phyloP scores from a whole-genome alignment of 208 protist species.

The Porcisia deanei region DNA sequence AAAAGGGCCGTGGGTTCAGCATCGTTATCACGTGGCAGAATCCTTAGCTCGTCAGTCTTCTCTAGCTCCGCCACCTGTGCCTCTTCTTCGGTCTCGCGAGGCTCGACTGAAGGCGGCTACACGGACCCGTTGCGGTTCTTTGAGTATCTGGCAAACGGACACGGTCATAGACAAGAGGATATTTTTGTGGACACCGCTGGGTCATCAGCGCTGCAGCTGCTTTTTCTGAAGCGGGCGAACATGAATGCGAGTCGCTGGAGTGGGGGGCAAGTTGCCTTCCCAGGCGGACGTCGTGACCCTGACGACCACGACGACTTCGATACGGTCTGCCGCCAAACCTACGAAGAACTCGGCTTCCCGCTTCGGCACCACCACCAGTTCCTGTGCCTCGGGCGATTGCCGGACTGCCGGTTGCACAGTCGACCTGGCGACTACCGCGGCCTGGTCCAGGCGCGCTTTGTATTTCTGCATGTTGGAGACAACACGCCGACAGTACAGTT shows the following conservation, averaged over 20 bases:
- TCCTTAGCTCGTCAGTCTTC: neutral
- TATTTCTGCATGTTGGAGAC: constrained; percentile 76
- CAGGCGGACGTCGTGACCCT: constrained; percentile 71
- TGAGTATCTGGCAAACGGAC: neutral
- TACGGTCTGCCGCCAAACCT: constrained; percentile 46
- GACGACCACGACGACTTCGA: constrained; percentile 66
- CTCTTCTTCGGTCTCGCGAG: neutral
- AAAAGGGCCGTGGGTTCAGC: neutral
- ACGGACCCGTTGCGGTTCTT: neutral
- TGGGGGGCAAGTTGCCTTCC: constrained; percentile 79
- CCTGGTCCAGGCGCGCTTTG: constrained; percentile 72
- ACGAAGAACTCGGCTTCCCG: constrained; percentile 64
- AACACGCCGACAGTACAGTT: constrained; percentile 57
- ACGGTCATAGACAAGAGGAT: neutral
- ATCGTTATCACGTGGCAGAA: neutral
- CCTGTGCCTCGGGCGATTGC: constrained; percentile 59
- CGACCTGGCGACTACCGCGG: constrained; percentile 23
- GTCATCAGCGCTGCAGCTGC: constrained; percentile 47
- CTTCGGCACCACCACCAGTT: constrained; percentile 49
- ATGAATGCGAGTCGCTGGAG: constrained; percentile 60
- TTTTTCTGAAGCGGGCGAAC: constrained; percentile 69
- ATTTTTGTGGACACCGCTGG: constrained; percentile 20
- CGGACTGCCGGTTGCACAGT: constrained; percentile 46
- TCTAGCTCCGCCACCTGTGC: neutral
- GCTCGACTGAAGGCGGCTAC: neutral